phyloP scores from a whole-genome alignment of 306 rosid species.

The Vigna hirtella region DNA sequence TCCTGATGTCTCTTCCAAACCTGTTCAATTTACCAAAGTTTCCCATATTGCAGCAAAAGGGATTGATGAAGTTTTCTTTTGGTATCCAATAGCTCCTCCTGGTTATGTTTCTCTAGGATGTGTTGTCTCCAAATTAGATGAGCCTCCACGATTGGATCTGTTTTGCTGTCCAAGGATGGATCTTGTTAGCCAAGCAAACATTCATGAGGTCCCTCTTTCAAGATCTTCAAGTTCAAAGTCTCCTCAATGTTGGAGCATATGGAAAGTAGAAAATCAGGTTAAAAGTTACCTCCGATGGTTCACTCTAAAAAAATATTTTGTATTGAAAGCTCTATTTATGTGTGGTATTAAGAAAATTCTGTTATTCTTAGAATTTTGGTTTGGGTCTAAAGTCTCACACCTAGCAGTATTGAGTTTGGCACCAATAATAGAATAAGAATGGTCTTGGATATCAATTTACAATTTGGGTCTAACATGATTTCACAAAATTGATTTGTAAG shows the following conservation, averaged over 20 bases:
- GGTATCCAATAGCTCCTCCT: slow-evolving; percentile 98
- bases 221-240: slow-evolving; percentile 80
- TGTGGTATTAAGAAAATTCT: slow-evolving; percentile 13
- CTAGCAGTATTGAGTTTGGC: too few relatives aligned
- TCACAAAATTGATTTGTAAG: too few relatives aligned
- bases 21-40: slow-evolving; percentile 94
- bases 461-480: too few relatives aligned
- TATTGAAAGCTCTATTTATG: neutral
- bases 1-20: slow-evolving; percentile 85
- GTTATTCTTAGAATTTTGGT: neutral
- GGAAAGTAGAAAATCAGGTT: slow-evolving; percentile 98
- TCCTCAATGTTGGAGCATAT: slow-evolving; percentile 95
- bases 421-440: too few relatives aligned
- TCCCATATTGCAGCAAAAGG: slow-evolving; percentile 83
- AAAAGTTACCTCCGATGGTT: slow-evolving; percentile 30
- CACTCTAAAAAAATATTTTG: neutral
- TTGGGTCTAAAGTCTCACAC: too few relatives aligned
- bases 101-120: slow-evolving; percentile 99
- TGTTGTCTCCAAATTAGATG: slow-evolving; percentile 79
- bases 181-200: slow-evolving; percentile 90
- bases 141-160: slow-evolving; percentile 69
- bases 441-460: too few relatives aligned
- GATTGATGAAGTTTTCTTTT: slow-evolving; percentile 86
- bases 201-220: slow-evolving; percentile 86
- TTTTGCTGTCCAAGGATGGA: slow-evolving; percentile 98